Base-by-base conservation (phyloP, 2,329 filamentous ascomycete species). In the Talaromyces funiculosus region DNA sequence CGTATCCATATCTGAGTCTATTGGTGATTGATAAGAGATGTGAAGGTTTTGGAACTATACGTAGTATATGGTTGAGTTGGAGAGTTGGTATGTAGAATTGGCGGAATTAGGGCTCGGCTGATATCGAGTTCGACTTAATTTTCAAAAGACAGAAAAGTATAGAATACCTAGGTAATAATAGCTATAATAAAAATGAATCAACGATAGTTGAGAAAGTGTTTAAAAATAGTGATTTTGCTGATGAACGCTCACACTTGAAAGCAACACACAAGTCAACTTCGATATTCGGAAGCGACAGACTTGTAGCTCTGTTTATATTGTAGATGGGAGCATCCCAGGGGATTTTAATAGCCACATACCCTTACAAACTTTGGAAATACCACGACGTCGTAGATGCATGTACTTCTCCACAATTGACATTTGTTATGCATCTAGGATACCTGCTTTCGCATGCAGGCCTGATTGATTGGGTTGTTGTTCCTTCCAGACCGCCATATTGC, bases 401-500 rank as follows among this genome's bases (percentile, higher is more conserved):
- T 14, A 7, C 47, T 35, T 35, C 29, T 20, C 8, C 10, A 20
- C 31, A 14, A 10, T 51, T 51, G 29, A 54, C 20, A 40, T 54
- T 20, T 54, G 14, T 40, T 38, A 37, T 26, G 51, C 33, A 29
- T 26, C 20, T 5, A 40, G 20, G 51, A 29, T 37, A n/a, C 35
- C 51, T 38, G 51, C 33, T 53, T 54, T 29, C 18, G 33, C 51
- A 54, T 54, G 35, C 31, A 37, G 14, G 35, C 14, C 31, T 29
- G 58, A 18, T 60, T 40, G 38, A 37, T 51, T 51, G 58, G 38
- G 18, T 38, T 42, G 20, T 7, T 40, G 29, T 54, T 54, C 22
- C 20, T 45, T 31, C 26, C 54, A 57, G 54, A 57, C 54, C 54
- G 54, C 54, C 54, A 57, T 57, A n/a, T 57, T 20, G 12, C 35